Base-by-base conservation (phyloP, 1,284 basidiomycete species). In the Rhodotorula glutinis region DNA sequence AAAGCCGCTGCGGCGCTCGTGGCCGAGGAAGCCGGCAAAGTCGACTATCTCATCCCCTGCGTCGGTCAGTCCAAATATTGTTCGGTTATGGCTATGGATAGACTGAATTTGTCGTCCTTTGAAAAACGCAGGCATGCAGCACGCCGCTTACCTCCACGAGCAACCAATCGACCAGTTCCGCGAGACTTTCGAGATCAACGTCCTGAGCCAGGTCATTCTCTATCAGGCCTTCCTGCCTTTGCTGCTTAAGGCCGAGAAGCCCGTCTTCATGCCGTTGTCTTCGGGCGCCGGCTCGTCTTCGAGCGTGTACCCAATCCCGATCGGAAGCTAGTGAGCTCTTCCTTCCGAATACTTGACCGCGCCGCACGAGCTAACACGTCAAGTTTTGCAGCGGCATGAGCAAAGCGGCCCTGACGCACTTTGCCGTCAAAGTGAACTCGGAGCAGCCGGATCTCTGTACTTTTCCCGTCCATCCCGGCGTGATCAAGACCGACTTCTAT, bases 201-300 rank as follows among this genome's bases (percentile, higher is more conserved):
- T 55, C 11, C 9, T 65, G 25, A 67, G 70, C 19, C 47, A 61
- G 7, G 9, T 69, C 47, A 30, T 58, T 8, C 58, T 69, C 14
- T 66, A 62, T 53, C 60, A 61, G 27, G 55, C 61, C 2, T n/a
- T 60, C 33, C 30, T 40, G 0, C 40, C 67, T 1, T 59, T 71
- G 27, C 63, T 71, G 40, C n/a, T 23, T n/a, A 53, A 60, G 29
- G 52, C 46, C 29, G 11, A 21, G 17, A 1, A 16, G 9, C 63
- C 61, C n/a, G 58, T 69, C 44, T 69, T 66, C 43, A 19, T 62
- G 21, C 41, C 41, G 44, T 40, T 71, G 27, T 69, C 70, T 13
- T 44, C 58, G 13, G 21, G 4, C 1, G 53, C 14, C 29, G 66
- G 55, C 5, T 62, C 62, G 16, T 53, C 63, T 33, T 13, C 23